Evolutionary conservation across 2,329 filamentous ascomycete genomes (phyloP).

Genomic region (Huntiella savannae): DNA sequence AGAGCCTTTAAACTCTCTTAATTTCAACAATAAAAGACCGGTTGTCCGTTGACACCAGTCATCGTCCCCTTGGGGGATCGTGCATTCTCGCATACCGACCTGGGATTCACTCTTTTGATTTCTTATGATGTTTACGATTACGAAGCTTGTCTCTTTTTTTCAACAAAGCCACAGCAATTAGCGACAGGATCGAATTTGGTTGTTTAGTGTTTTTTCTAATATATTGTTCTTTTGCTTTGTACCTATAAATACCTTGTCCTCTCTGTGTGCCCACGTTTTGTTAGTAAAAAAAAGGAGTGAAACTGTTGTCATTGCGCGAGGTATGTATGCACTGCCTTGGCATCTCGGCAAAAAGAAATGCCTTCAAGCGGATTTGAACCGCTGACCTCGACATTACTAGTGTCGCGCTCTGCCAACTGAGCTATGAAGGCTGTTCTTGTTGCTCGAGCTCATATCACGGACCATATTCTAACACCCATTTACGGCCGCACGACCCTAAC

Average conservation of each 20-base stretch:
- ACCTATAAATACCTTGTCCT: background rate
- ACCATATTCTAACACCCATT: background rate
- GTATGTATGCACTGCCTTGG: too few relatives aligned
- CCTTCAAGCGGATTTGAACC: conserved; percentile 12
- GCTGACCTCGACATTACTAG: conserved; percentile 12
- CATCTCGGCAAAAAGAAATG: conserved; percentile 1
- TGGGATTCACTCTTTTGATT: background rate
- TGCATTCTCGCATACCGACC: background rate
- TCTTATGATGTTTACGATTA: conserved; percentile 1
- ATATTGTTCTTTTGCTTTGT: background rate
- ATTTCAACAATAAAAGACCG: conserved; percentile 1
- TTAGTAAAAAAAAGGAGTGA: background rate
- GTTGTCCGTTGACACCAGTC: background rate
- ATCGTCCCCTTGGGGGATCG: too few relatives aligned
- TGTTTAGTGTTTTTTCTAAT: background rate
- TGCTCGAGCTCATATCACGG: background rate
- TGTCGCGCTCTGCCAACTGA: conserved; percentile 12
- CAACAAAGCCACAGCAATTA: conserved; percentile 4
- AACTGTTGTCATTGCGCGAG: background rate
- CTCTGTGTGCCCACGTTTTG: background rate
- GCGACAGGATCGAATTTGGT: background rate
- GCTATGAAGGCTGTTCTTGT: conserved; percentile 8
- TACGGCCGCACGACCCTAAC: background rate
- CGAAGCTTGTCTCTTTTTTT: background rate
- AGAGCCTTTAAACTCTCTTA: background rate